Conservation (phyloP, 169 alveolate species). For the Cryptosporidium ryanae region DNA sequence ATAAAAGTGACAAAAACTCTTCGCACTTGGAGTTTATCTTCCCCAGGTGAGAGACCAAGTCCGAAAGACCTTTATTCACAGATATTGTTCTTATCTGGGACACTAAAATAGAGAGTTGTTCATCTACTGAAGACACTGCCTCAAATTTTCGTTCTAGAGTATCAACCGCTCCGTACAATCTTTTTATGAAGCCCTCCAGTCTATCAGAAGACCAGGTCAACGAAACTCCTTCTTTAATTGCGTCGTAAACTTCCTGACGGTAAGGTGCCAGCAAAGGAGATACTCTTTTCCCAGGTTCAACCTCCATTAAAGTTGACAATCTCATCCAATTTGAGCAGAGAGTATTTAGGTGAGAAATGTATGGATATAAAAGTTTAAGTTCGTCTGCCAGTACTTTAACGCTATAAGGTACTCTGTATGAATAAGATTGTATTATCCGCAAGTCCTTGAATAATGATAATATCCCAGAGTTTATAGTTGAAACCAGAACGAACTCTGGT, state of each 20-base stretch:
- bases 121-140: slow-evolving; percentile 75
- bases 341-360: slow-evolving; percentile 82
- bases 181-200: slow-evolving; percentile 78
- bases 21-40: slow-evolving; percentile 16
- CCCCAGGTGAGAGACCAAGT: slow-evolving; percentile 20
- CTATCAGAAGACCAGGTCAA: slow-evolving; percentile 80
- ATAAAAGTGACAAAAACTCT: slow-evolving; percentile 10
- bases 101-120: slow-evolving; percentile 47
- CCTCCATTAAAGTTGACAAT: slow-evolving; percentile 39
- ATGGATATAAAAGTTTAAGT: slow-evolving; percentile 91
- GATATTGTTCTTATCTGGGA: slow-evolving; percentile 45
- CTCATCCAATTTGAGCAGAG: slow-evolving; percentile 76
- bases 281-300: slow-evolving; percentile 57
- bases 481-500: slow-evolving; percentile 86
- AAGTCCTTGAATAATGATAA: slow-evolving; percentile 81
- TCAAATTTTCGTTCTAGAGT: slow-evolving; percentile 81
- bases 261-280: slow-evolving; percentile 67
- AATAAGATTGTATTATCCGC: slow-evolving; percentile 83
- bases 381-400: slow-evolving; percentile 91
- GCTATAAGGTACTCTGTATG: slow-evolving; percentile 88
- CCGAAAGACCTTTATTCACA: slow-evolving; percentile 34
- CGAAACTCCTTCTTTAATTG: slow-evolving; percentile 78
- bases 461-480: slow-evolving; percentile 86
- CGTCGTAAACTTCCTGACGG: slow-evolving; percentile 61
- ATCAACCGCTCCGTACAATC: slow-evolving; percentile 77